These are phyloP conservation scores for Ceriops zippeliana DNA, from an alignment of 345 rosid species.

Conservation along the genomic window DNA sequence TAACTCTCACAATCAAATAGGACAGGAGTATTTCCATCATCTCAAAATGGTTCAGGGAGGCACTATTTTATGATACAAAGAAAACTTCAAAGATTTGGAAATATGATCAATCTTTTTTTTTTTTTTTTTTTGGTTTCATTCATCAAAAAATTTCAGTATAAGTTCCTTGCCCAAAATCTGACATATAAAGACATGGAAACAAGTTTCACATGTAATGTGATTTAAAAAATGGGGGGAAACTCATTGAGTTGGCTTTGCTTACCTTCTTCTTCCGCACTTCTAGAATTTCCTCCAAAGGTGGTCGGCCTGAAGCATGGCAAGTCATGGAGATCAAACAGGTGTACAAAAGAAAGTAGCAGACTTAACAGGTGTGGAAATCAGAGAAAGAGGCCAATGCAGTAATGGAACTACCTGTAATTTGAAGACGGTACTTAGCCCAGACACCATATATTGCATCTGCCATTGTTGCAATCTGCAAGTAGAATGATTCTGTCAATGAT, in stretches of 20 bases:
- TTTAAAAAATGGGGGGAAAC: background rate
- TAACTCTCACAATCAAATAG: background rate
- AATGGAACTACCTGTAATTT: slow-evolving; percentile 55
- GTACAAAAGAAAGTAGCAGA: slow-evolving; percentile 1
- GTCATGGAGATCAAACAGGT: background rate
- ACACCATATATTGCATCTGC: slow-evolving; percentile 70
- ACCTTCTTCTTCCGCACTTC: slow-evolving; percentile 70
- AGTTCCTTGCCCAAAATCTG: background rate
- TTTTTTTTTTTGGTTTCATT: too few relatives aligned
- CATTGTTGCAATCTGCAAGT: slow-evolving; percentile 56
- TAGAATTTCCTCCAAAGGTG: slow-evolving; percentile 55
- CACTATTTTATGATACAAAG: too few relatives aligned
- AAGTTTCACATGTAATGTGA: background rate
- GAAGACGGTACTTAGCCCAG: slow-evolving; percentile 90
- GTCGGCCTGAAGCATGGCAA: slow-evolving; percentile 56
- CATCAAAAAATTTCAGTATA: background rate
- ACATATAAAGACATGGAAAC: background rate
- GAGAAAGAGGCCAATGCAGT: background rate
- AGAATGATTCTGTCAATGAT: background rate
- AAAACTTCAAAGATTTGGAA: too few relatives aligned
- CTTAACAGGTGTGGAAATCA: background rate
- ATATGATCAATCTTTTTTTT: too few relatives aligned
- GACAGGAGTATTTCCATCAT: too few relatives aligned
- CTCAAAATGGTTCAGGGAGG: too few relatives aligned
- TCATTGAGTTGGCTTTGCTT: slow-evolving; percentile 5